These are phyloP conservation scores for Flaveria bidentis DNA, from an alignment of 129 eudicot genomes.

Conservation along the genomic window DNA sequence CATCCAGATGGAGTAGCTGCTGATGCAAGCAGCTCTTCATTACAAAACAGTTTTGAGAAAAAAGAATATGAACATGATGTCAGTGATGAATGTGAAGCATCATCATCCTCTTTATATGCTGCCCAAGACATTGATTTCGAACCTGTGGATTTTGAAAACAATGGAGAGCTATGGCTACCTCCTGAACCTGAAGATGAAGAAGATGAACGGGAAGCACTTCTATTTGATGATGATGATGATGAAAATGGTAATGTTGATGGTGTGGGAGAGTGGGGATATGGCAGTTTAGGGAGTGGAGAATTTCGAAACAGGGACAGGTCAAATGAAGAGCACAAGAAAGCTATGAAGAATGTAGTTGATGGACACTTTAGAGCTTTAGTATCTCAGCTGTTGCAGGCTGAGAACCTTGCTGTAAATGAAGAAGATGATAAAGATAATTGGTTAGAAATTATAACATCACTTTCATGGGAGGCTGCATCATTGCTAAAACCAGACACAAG, in stretches of 20 bases:
- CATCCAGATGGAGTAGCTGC: conserved; percentile 70
- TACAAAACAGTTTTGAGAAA: conserved; percentile 43
- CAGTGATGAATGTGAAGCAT: conserved; percentile 74
- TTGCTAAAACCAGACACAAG: conserved; percentile 93
- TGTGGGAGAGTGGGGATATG: conserved; percentile 84
- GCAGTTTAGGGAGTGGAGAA: conserved; percentile 83
- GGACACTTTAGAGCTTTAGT: conserved; percentile 96
- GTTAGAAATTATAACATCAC: conserved; percentile 84
- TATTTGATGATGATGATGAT: conserved; percentile 68
- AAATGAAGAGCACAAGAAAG: conserved; percentile 89
- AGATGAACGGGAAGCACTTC: conserved; percentile 77
- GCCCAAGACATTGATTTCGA: conserved; percentile 63
- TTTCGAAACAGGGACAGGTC: conserved; percentile 70
- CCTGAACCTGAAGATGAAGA: conserved; percentile 99
- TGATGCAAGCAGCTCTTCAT: conserved; percentile 49
- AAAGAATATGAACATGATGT: conserved; percentile 57
- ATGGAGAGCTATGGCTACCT: conserved; percentile 94
- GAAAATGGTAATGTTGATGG: conserved; percentile 68
- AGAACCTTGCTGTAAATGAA: conserved; percentile 65
- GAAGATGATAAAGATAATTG: conserved; percentile 70
- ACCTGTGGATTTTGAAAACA: conserved; percentile 93
- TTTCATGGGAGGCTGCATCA: conserved; percentile 98
- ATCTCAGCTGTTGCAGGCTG: conserved; percentile 91
- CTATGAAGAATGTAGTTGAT: conserved; percentile 88
- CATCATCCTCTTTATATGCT: conserved; percentile 64